Conservation (phyloP, 768 basidiomycete species). For the Russula brevipes region DNA sequence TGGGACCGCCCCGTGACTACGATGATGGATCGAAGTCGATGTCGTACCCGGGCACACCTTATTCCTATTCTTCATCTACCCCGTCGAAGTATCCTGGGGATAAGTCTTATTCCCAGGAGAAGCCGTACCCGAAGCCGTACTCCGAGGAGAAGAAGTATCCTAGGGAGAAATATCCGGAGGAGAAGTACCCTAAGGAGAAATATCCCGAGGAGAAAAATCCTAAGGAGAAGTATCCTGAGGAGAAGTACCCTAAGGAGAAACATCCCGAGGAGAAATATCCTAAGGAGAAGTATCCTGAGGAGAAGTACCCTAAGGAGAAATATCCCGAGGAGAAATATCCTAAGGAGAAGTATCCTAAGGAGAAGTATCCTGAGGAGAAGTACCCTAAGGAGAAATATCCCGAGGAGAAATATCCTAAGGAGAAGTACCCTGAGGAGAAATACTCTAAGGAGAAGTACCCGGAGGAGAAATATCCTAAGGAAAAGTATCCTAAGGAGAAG, state of each 20-base stretch:
- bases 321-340: not conserved
- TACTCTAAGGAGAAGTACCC: not conserved
- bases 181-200: not conserved
- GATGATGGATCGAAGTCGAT: slow-evolving; percentile 5
- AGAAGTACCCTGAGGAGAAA: not conserved
- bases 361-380: not conserved
- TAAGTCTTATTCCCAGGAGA: not conserved
- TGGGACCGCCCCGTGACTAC: not conserved
- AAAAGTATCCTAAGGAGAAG: not conserved
- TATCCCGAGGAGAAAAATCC: too few species aligned
- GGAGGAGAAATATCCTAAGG: too few species aligned
- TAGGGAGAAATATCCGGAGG: not conserved
- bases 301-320: not conserved
- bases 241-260: not conserved
- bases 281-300: not conserved
- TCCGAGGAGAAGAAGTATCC: not conserved
- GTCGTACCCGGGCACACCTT: slow-evolving; percentile 1
- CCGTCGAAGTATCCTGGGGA: slow-evolving; percentile 1
- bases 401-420: too few species aligned
- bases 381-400: not conserved
- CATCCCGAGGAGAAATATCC: not conserved
- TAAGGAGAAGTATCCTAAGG: not conserved
- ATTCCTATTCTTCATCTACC: not conserved
- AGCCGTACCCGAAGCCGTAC: not conserved
- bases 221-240: not conserved